Percentiles rank a stretch among this genome's conserved stretches.
Conservation (phyloP, 202 grass and related monocot species). For the Panicum hallii region DNA sequence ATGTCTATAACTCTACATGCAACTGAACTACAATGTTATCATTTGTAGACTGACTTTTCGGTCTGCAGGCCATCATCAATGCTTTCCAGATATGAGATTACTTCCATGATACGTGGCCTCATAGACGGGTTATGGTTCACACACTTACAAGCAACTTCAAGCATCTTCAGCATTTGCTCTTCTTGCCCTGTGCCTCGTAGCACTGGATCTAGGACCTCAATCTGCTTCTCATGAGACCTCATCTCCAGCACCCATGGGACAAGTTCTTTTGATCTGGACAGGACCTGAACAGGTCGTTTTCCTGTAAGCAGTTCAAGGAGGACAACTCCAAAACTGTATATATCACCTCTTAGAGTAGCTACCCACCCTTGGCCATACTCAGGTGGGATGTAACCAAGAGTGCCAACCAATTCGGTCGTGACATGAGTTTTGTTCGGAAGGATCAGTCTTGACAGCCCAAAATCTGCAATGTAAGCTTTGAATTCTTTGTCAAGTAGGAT, state of each 20-base stretch:
- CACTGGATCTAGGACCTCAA: constrained; percentile 58
- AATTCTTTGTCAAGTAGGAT: constrained; percentile 75
- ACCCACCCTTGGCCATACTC: constrained; percentile 69
- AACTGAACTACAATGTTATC: not conserved
- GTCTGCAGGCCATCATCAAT: constrained; percentile 6
- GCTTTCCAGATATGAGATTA: constrained; percentile 52
- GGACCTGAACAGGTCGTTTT: constrained; percentile 53
- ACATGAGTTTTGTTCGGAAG: constrained; percentile 71
- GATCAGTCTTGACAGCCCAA: constrained; percentile 72
- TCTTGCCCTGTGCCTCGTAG: constrained; percentile 49
- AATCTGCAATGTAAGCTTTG: constrained; percentile 72
- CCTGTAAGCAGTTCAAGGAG: constrained; percentile 71
- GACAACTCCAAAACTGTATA: constrained; percentile 77
- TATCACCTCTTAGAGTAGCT: constrained; percentile 63
- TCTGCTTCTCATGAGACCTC: constrained; percentile 47
- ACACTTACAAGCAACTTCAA: constrained; percentile 75
- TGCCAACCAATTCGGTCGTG: constrained; percentile 75
- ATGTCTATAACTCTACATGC: not conserved
- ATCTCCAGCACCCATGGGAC: constrained; percentile 64
- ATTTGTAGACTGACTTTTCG: constrained; percentile 21
- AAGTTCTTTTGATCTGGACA: constrained; percentile 63
- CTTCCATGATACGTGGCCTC: constrained; percentile 60
- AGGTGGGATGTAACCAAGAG: constrained; percentile 78
- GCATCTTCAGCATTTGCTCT: constrained; percentile 66
- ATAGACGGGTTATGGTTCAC: constrained; percentile 46